Percentiles rank a stretch among this genome's conserved stretches.
These are phyloP conservation scores for Candida gorgasii DNA, from an alignment of 805 yeast species.

Conservation along the genomic window DNA sequence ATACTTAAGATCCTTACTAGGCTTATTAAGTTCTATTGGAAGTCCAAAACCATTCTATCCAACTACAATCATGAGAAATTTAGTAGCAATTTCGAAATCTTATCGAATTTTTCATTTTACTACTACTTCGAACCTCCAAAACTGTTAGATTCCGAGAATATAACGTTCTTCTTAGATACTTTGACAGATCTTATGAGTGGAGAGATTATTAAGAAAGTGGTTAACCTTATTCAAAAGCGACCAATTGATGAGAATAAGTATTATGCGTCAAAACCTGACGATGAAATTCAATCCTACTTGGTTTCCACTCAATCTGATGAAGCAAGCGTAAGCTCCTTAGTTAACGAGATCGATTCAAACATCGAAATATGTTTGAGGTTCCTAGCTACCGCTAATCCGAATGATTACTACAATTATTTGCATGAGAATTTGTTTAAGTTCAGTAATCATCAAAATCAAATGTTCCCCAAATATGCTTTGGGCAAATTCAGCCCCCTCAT, in stretches of 20 bases:
- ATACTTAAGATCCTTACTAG: conserved; percentile 31
- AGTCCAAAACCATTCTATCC: conserved; percentile 16
- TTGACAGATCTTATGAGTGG: conserved; percentile 32
- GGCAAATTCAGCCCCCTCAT: conserved; percentile 37
- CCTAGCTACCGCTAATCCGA: conserved; percentile 39
- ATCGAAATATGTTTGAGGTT: conserved; percentile 32
- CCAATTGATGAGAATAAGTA: conserved; percentile 15
- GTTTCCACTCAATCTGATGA: not conserved
- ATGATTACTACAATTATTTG: conserved; percentile 29
- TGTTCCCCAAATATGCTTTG: conserved; percentile 24
- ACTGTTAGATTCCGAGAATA: conserved; percentile 20
- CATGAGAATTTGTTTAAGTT: conserved; percentile 25
- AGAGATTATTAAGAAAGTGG: conserved; percentile 27
- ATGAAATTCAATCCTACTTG: not conserved
- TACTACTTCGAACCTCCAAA: conserved; percentile 32
- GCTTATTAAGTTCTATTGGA: conserved; percentile 32
- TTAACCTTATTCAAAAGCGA: conserved; percentile 26
- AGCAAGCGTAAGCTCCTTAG: not conserved
- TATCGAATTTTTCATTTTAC: conserved; percentile 26
- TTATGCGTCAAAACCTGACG: conserved; percentile 5
- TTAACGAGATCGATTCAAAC: conserved; percentile 33
- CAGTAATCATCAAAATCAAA: conserved; percentile 19
- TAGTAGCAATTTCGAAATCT: conserved; percentile 14
- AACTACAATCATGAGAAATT: conserved; percentile 10
- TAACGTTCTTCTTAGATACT: conserved; percentile 27